phyloP scores from a whole-genome alignment of 176 grass and related monocot genomes.

The Triticum timopheevii region DNA sequence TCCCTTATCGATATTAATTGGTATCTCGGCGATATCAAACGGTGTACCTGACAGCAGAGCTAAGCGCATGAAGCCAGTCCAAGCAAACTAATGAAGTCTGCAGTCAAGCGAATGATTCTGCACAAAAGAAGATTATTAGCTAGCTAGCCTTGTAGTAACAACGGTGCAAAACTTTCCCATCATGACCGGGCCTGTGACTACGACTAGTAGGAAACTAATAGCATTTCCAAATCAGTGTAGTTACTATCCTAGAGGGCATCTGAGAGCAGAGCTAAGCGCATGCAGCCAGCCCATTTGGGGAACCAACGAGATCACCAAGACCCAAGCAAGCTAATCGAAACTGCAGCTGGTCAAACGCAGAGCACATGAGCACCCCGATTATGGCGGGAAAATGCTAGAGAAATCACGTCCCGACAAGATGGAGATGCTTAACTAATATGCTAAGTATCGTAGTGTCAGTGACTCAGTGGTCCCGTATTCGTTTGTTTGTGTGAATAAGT shows the following conservation, averaged over 20 bases:
- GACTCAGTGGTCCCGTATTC: not conserved
- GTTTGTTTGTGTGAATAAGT: not conserved
- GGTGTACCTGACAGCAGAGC: too few species aligned
- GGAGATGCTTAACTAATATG: not conserved
- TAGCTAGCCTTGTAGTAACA: too few species aligned
- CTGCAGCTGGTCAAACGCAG: not conserved
- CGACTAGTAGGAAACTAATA: too few species aligned
- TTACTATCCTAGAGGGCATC: too few species aligned
- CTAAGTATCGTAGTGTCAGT: not conserved
- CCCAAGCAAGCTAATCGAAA: not conserved
- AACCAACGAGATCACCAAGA: not conserved
- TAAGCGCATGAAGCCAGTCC: not conserved
- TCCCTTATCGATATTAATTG: too few species aligned
- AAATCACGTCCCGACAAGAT: not conserved
- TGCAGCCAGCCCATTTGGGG: not conserved
- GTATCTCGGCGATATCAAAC: too few species aligned
- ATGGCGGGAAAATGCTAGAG: not conserved
- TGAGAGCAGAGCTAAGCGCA: too few species aligned
- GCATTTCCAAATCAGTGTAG: too few species aligned
- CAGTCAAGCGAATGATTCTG: not conserved
- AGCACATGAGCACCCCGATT: not conserved
- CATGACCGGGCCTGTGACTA: too few species aligned
- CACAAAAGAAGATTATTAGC: too few species aligned
- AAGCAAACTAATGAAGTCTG: not conserved
- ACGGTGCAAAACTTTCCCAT: too few species aligned